These are phyloP conservation scores for Talaromyces verruculosus DNA, from an alignment of 2,329 filamentous ascomycete species.

Conservation along the genomic window DNA sequence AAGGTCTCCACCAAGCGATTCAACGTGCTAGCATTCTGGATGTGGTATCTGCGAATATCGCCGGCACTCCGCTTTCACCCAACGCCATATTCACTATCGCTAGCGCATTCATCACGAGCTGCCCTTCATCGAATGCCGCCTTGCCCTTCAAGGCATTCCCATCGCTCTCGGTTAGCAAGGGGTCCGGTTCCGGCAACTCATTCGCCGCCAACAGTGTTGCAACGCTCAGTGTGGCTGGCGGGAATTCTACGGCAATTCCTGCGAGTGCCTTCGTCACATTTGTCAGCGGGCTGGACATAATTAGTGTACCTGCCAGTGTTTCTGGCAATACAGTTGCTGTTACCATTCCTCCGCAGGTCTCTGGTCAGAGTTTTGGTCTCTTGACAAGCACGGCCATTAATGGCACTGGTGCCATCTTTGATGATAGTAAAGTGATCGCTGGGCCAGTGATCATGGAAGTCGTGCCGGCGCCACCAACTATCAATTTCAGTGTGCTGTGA, in stretches of 20 bases:
- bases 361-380: conserved; percentile 34
- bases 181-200: conserved; percentile 14
- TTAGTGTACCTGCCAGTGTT: conserved; percentile 27
- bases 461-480: conserved; percentile 24
- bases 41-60: conserved; percentile 58
- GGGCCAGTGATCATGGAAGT: conserved; percentile 38
- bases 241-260: neutral
- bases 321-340: conserved; percentile 25
- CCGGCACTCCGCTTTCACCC: conserved; percentile 59
- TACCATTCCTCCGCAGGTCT: conserved; percentile 5
- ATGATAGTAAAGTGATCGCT: conserved; percentile 33
- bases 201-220: neutral
- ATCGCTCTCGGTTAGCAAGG: conserved; percentile 36
- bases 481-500: conserved; percentile 14
- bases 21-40: conserved; percentile 53
- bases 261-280: conserved; percentile 27
- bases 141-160: conserved; percentile 65
- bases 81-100: conserved; percentile 66
- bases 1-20: conserved; percentile 64
- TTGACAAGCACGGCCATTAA: conserved; percentile 28
- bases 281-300: conserved; percentile 28
- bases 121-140: conserved; percentile 55
- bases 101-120: conserved; percentile 59
- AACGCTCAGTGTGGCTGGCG: neutral
- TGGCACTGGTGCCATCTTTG: conserved; percentile 21